A percentile compares a stretch with the other conserved stretches of the same genome.
Conservation (phyloP, 2,329 filamentous ascomycete genomes). For the Epicoccum nigrum region DNA sequence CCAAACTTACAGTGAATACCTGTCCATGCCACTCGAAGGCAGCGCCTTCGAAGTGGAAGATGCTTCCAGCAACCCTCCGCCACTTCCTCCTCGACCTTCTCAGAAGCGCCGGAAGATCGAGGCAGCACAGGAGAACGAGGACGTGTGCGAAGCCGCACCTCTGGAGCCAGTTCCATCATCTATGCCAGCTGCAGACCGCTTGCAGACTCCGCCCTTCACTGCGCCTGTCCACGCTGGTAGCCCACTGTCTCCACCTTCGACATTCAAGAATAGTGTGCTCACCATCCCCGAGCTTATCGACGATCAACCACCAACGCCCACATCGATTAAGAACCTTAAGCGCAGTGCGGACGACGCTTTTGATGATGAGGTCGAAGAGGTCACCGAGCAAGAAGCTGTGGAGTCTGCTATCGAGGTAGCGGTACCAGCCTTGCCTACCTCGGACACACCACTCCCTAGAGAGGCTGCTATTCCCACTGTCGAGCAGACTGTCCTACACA, state of each 20-base stretch:
- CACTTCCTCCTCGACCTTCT: slow-evolving; percentile 25
- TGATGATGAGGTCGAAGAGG: neutral
- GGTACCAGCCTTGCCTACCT: neutral
- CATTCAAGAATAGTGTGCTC: slow-evolving; percentile 35
- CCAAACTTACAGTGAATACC: no score
- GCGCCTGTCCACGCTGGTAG: slow-evolving; percentile 11
- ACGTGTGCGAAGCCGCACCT: neutral
- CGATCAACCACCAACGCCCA: slow-evolving; percentile 39
- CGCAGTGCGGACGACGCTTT: slow-evolving; percentile 38
- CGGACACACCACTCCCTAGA: neutral
- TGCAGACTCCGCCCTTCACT: slow-evolving; percentile 30
- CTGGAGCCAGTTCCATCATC: neutral
- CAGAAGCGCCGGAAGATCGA: slow-evolving; percentile 12
- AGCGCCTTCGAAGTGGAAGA: no score
- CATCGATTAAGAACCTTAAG: slow-evolving; percentile 36
- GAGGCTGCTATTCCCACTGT: slow-evolving; percentile 1
- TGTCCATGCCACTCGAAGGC: no score
- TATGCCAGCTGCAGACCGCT: slow-evolving; percentile 11
- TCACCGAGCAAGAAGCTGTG: neutral
- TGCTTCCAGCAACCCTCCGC: slow-evolving; percentile 9
- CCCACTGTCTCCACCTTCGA: slow-evolving; percentile 22
- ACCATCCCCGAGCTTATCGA: slow-evolving; percentile 36
- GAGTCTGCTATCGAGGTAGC: slow-evolving; percentile 22
- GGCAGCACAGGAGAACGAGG: neutral
- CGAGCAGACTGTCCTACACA: neutral